These are phyloP conservation scores for Candida nemodendra DNA, from an alignment of 805 yeast genomes.

Conservation along the genomic window DNA sequence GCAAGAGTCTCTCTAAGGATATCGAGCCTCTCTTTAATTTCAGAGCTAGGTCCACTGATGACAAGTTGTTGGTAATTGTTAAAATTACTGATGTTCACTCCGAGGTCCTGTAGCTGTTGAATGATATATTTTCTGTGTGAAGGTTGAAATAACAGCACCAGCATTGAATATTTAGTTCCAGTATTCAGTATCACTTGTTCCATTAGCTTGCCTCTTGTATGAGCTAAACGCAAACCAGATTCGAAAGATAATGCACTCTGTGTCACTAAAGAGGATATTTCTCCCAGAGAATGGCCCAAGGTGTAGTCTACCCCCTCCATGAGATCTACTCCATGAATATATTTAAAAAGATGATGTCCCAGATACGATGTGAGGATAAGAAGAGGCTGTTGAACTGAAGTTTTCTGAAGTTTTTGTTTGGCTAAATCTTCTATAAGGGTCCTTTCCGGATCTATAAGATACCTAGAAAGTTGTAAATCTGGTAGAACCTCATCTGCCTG, in stretches of 20 bases:
- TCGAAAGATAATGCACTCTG: constrained; percentile 28
- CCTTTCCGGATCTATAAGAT: constrained; percentile 16
- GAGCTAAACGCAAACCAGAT: constrained; percentile 26
- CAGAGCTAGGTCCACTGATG: constrained; percentile 27
- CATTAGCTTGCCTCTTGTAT: constrained; percentile 33
- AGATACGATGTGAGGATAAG: constrained; percentile 29
- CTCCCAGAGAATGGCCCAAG: constrained; percentile 39
- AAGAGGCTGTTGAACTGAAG: constrained; percentile 34
- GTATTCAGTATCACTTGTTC: constrained; percentile 22
- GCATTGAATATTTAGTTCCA: constrained; percentile 36
- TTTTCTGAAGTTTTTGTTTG: constrained; percentile 17
- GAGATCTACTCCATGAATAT: constrained; percentile 22
- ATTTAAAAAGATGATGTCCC: constrained; percentile 17
- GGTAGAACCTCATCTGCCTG: constrained; percentile 24
- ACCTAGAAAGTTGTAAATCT: constrained; percentile 16
- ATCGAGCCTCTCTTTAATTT: constrained; percentile 15
- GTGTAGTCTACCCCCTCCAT: constrained; percentile 22
- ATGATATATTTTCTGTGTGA: constrained; percentile 20
- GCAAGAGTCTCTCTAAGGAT: constrained; percentile 16
- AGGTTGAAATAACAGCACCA: constrained; percentile 30
- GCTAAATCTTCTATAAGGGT: background rate
- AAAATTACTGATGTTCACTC: constrained; percentile 29
- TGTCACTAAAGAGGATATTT: constrained; percentile 29
- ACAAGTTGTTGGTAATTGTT: constrained; percentile 37
- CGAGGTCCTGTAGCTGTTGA: constrained; percentile 14